These are phyloP conservation scores for Ramaria rubella DNA, from an alignment of 768 basidiomycete species.

Conservation along the genomic window DNA sequence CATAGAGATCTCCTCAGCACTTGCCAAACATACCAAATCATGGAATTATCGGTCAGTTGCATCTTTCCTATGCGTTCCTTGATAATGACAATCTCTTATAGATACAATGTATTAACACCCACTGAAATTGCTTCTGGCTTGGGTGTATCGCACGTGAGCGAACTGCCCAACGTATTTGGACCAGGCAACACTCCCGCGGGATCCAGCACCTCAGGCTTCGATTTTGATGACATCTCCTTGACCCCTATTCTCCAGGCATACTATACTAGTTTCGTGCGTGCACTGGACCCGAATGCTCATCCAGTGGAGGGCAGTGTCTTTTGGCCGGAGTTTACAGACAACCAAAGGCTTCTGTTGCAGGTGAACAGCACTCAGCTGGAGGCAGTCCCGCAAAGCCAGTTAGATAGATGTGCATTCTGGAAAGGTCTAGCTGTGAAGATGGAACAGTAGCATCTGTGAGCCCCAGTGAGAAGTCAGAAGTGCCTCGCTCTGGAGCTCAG, in stretches of 20 bases:
- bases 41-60: slow-evolving; percentile 8
- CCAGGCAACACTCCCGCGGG: slow-evolving; percentile 30
- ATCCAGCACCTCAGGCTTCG: slow-evolving; percentile 29
- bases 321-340: slow-evolving; percentile 2
- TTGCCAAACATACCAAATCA: slow-evolving; percentile 4
- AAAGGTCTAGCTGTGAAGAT: not conserved
- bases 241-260: slow-evolving; percentile 23
- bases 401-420: slow-evolving; percentile 10
- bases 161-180: slow-evolving; percentile 10
- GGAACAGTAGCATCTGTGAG: too few relatives aligned
- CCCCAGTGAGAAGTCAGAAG: too few relatives aligned
- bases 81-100: not conserved
- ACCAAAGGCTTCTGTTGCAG: slow-evolving; percentile 5
- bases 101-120: slow-evolving; percentile 7
- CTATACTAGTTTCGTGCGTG: slow-evolving; percentile 10
- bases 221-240: slow-evolving; percentile 48
- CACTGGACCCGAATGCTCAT: slow-evolving; percentile 40
- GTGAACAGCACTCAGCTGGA: slow-evolving; percentile 10
- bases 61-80: not conserved
- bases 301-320: slow-evolving; percentile 35
- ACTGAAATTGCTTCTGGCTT: not conserved
- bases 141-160: slow-evolving; percentile 3
- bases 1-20: not conserved
- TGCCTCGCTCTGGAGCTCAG: too few relatives aligned
- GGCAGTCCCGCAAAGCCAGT: slow-evolving; percentile 3